Base-by-base conservation (phyloP, 768 basidiomycete species). In the Mycena alexandri region DNA sequence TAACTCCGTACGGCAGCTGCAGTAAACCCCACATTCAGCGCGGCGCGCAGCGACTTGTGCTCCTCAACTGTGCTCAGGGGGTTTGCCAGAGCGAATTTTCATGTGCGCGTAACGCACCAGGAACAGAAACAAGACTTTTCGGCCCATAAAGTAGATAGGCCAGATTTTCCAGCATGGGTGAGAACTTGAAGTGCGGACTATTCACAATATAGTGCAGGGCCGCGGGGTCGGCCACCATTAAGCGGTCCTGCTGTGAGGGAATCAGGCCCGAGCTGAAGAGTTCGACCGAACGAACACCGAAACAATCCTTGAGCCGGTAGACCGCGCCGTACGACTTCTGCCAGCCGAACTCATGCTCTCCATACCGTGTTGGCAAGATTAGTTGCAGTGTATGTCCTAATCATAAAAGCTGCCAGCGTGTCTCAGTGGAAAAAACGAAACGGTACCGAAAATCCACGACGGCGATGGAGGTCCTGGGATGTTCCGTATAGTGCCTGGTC, bases 291-390 rank as follows among this genome's bases (percentile, higher is more conserved):
- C 65, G 24, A 3, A 61, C 65, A 17, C 65, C 65, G 21, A 67
- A 59, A 56, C 65, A 67, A 5, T 43, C 55, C 24, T 65, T 65
- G 9, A 65, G 14, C 5, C 55, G 54, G 43, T 65, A 65, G 34
- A 58, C 46, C 14, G 63, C 5, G 0, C 63, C 63, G 19, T 57
- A 65, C 21, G 0, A 8, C 6, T 57, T 36, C 19, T 58, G 55
- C 63, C 63, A 65, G 4, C 11, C 11, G 33, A 65, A 65, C 24
- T 65, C 63, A 29, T 57, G 24, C 19, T 65, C 63, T 21, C 63
- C 63, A 25, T 65, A 58, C 22, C 22, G 3, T 0, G n/a, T 13
- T 5, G 55, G 12, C n/a, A 50, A 3, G 8, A 65, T 7, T 19
- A 65, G 24, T 29, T 65, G 55, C 22, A 65, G 10, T 22, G 51